These are phyloP conservation scores for Lipomyces spencermartinsiae DNA, from an alignment of 805 yeast species.

Conservation along the genomic window DNA sequence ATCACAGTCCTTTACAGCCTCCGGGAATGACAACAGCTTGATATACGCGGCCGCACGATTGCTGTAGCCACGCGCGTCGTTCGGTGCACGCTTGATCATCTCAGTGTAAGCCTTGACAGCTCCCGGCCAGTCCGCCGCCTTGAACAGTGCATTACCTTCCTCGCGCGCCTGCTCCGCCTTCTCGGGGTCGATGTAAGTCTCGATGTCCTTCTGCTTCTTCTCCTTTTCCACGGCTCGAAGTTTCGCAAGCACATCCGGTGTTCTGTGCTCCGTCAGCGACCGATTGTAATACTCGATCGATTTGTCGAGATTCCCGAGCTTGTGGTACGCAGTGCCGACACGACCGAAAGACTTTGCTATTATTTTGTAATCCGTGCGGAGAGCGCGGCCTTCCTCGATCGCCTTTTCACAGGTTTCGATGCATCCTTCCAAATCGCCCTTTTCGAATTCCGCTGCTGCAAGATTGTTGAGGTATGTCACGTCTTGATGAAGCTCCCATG, in stretches of 20 bases:
- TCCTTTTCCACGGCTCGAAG: conserved; percentile 87
- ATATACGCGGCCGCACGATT: conserved; percentile 98
- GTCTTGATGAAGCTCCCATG: conserved; percentile 81
- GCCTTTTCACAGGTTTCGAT: conserved; percentile 82
- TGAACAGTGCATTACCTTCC: conserved; percentile 86
- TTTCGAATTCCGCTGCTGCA: conserved; percentile 97
- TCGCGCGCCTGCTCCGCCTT: conserved; percentile 95
- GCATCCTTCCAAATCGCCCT: conserved; percentile 87
- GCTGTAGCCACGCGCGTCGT: conserved; percentile 94
- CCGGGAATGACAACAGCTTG: conserved; percentile 96
- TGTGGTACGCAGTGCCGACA: conserved; percentile 81
- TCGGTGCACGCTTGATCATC: conserved; percentile 96
- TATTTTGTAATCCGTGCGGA: conserved; percentile 88
- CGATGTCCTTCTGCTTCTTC: conserved; percentile 76
- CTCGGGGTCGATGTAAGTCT: conserved; percentile 82
- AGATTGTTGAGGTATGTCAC: conserved; percentile 94
- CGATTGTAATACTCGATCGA: conserved; percentile 85
- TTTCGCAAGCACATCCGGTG: conserved; percentile 88
- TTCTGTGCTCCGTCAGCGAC: conserved; percentile 95
- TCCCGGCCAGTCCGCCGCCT: conserved; percentile 93
- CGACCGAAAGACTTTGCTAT: conserved; percentile 94
- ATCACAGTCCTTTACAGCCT: conserved; percentile 91
- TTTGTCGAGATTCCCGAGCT: conserved; percentile 69
- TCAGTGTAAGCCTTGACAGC: conserved; percentile 95
- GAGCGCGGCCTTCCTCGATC: conserved; percentile 85